phyloP scores from a whole-genome alignment of 164 flowering plant species.

The Umbellularia californica region DNA sequence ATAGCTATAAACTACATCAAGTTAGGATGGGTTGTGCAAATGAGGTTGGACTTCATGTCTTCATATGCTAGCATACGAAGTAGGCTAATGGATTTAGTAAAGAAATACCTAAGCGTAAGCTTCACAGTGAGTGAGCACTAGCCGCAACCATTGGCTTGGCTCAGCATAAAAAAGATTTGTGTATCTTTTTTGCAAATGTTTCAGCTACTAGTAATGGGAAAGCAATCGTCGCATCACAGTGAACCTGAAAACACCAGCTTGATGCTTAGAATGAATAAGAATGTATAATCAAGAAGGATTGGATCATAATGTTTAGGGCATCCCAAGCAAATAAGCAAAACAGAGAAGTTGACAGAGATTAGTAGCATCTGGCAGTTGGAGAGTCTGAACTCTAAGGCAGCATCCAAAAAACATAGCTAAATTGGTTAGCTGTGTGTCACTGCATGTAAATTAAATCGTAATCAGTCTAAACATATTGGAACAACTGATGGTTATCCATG shows the following conservation, averaged over 20 bases:
- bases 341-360: neutral
- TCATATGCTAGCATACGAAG: neutral
- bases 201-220: constrained; percentile 87
- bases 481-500: neutral
- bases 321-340: neutral
- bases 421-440: neutral
- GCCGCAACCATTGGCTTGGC: neutral
- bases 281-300: neutral
- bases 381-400: no score
- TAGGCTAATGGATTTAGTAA: neutral
- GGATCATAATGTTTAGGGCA: neutral
- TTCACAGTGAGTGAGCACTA: neutral
- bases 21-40: no score
- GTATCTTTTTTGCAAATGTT: constrained; percentile 67
- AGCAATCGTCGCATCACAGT: constrained; percentile 95
- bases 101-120: neutral
- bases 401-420: neutral
- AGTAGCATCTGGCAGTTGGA: neutral
- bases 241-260: constrained; percentile 47
- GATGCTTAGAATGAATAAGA: neutral
- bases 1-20: no score
- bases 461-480: neutral
- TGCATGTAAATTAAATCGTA: neutral
- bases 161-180: constrained; percentile 4
- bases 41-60: neutral